Evolutionary conservation across 371 early-diverging fungal species (phyloP).

Genomic region (Dinochytrium kinnereticum): DNA sequence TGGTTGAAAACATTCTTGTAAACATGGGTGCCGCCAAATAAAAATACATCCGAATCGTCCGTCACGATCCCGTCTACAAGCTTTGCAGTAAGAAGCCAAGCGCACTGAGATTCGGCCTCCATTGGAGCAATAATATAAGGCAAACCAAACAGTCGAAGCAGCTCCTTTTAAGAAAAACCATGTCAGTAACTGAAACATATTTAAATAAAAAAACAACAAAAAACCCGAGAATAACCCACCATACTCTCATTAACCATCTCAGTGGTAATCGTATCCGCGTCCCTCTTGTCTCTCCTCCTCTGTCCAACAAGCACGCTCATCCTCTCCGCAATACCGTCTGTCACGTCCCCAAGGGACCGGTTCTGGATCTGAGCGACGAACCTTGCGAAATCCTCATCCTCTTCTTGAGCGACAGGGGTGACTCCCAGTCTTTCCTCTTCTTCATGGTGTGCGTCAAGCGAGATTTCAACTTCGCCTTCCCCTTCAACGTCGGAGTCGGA

Average conservation of each 20-base stretch:
- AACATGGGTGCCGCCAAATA: constrained; percentile 91
- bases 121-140: constrained; percentile 94
- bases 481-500: constrained; percentile 10
- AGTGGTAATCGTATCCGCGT: constrained; percentile 68
- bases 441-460: constrained; percentile 43
- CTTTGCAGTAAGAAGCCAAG: constrained; percentile 65
- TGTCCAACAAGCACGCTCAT: constrained; percentile 61
- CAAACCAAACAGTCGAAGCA: constrained; percentile 94
- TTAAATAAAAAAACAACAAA: background rate
- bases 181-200: background rate
- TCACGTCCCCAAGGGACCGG: constrained; percentile 27
- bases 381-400: constrained; percentile 63
- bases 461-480: background rate
- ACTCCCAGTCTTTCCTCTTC: constrained; percentile 40
- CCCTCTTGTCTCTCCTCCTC: constrained; percentile 65
- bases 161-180: constrained; percentile 37
- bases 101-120: constrained; percentile 99
- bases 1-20: constrained; percentile 97
- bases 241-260: constrained; percentile 63
- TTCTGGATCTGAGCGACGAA: constrained; percentile 60
- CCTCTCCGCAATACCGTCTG: constrained; percentile 46
- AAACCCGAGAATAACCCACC: no score
- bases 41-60: constrained; percentile 98
- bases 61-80: constrained; percentile 98
- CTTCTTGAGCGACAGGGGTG: constrained; percentile 30